A percentile compares a stretch with the other conserved stretches of the same genome.
phyloP scores from a whole-genome alignment of 139 green algal species.

The Tetratostichococcus sp. region DNA sequence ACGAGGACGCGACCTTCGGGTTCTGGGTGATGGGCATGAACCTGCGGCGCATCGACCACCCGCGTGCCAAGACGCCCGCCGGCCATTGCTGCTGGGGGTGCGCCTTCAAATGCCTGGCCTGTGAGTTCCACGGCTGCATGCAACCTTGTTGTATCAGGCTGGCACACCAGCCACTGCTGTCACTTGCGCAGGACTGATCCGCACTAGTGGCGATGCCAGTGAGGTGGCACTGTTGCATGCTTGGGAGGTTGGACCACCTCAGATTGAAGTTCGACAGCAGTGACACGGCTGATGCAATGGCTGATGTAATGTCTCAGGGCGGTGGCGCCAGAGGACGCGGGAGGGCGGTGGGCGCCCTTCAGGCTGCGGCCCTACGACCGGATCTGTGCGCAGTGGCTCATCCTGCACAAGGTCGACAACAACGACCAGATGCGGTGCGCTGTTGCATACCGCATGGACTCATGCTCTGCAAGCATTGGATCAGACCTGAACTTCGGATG shows the following conservation, averaged over 20 bases:
- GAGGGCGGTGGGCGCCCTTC: not conserved
- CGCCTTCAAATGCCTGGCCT: not conserved
- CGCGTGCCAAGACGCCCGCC: constrained; percentile 4
- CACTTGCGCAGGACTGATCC: no score
- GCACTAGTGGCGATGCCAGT: no score
- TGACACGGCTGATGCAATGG: no score
- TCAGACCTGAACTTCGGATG: no score
- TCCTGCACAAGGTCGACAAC: constrained; percentile 17
- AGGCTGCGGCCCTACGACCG: constrained; percentile 9
- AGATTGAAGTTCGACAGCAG: no score
- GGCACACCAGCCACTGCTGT: no score
- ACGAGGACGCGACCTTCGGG: constrained; percentile 20
- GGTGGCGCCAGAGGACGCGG: constrained; percentile 7
- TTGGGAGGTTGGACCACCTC: no score
- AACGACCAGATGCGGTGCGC: not conserved
- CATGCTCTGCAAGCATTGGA: no score
- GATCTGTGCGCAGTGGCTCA: constrained; percentile 13
- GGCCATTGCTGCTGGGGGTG: constrained; percentile 15
- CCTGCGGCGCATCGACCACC: constrained; percentile 14
- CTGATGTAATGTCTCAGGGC: not conserved
- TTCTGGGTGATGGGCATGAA: constrained; percentile 25
- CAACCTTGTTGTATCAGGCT: no score
- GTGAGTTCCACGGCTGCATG: no score
- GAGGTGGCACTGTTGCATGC: no score
- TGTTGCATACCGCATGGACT: no score